A percentile compares a stretch with the other conserved stretches of the same genome.
These are phyloP conservation scores for Pseudocercospora pini-densiflorae DNA, from an alignment of 2,329 filamentous ascomycete species.

Conservation along the genomic window DNA sequence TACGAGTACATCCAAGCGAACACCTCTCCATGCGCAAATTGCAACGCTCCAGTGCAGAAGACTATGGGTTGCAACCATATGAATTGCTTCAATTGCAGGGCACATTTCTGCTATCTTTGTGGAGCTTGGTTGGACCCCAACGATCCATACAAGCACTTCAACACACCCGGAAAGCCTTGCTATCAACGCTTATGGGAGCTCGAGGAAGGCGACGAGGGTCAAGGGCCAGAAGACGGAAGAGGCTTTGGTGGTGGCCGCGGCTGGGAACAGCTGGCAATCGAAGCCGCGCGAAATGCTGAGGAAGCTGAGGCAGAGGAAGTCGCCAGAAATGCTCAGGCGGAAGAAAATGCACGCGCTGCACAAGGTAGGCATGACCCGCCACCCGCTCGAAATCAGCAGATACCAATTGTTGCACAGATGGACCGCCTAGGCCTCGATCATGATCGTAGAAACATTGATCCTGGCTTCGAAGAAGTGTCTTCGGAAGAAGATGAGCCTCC, in stretches of 20 bases:
- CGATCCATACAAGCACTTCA: constrained; percentile 91
- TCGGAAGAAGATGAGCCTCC: not conserved
- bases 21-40: constrained; percentile 89
- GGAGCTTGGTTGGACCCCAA: constrained; percentile 78
- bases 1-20: constrained; percentile 81
- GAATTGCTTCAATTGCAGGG: constrained; percentile 86
- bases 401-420: constrained; percentile 26
- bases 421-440: constrained; percentile 26
- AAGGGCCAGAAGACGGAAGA: constrained; percentile 43
- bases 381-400: constrained; percentile 14
- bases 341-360: constrained; percentile 23
- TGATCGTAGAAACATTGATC: constrained; percentile 17
- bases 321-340: constrained; percentile 37
- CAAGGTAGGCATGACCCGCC: constrained; percentile 19
- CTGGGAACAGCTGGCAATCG: constrained; percentile 49
- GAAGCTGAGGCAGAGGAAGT: constrained; percentile 37
- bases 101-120: constrained; percentile 96
- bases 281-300: constrained; percentile 40
- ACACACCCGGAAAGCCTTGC: constrained; percentile 69
- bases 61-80: constrained; percentile 96
- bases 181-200: constrained; percentile 90
- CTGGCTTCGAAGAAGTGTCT: constrained; percentile 5
- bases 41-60: constrained; percentile 83
- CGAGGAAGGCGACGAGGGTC: constrained; percentile 72
- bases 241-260: constrained; percentile 49